These are phyloP conservation scores for Scedosporium apiospermum DNA, from an alignment of 2,329 filamentous ascomycete genomes.

Conservation along the genomic window DNA sequence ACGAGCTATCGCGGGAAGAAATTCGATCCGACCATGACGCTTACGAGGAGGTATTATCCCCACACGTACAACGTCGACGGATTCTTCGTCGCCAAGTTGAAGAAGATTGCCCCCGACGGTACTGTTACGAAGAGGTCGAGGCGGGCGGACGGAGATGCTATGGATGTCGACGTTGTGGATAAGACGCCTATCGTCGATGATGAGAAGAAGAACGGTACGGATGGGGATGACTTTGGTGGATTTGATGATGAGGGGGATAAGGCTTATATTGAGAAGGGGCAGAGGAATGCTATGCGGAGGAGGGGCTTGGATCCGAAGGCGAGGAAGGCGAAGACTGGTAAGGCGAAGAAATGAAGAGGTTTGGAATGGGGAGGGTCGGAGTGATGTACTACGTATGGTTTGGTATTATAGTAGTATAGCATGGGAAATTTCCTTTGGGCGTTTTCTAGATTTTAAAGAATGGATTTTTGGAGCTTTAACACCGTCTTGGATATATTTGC, in stretches of 20 bases:
- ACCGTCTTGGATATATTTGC: background rate
- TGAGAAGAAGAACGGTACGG: constrained; percentile 24
- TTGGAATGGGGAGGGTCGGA: constrained; percentile 7
- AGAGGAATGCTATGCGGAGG: constrained; percentile 62
- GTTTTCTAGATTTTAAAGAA: background rate
- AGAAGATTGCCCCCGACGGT: constrained; percentile 66
- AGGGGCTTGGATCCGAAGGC: constrained; percentile 62
- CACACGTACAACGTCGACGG: constrained; percentile 93
- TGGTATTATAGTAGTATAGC: background rate
- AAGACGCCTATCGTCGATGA: constrained; percentile 55
- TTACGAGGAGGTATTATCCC: constrained; percentile 80
- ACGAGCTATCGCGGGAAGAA: constrained; percentile 82
- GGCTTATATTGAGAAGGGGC: constrained; percentile 63
- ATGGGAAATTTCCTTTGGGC: background rate
- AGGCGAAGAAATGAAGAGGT: constrained; percentile 8
- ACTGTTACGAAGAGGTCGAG: constrained; percentile 32
- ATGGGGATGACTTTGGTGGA: constrained; percentile 51
- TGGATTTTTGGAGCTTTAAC: background rate
- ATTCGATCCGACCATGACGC: constrained; percentile 76
- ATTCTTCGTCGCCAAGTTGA: constrained; percentile 97
- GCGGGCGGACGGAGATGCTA: constrained; percentile 16
- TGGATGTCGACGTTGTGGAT: constrained; percentile 41
- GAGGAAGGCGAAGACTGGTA: constrained; percentile 18
- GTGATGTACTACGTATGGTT: background rate
- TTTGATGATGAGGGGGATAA: constrained; percentile 68